Evolutionary conservation across 2,329 filamentous ascomycete genomes (phyloP), one percentile per base, ranked within the genome.

Genomic region (Bertia moriformis): DNA sequence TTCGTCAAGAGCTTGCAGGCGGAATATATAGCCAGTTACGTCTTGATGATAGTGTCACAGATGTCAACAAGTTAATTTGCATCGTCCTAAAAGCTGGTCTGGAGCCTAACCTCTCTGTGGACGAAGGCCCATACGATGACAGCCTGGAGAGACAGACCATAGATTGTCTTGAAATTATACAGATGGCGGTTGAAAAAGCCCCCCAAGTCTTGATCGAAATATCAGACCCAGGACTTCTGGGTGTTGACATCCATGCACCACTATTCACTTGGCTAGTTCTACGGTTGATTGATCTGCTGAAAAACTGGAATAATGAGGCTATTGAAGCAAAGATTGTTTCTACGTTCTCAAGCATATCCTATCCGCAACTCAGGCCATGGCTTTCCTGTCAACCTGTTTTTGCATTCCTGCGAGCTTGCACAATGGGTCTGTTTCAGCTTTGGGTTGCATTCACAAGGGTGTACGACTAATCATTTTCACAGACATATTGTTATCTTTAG

Each of bases 21-120:
- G 58, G 58, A 32, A 54, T 54, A 40, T 50, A 57, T 18, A 58
- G 52, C 27, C 55, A 59, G 37, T 39, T 56, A 20, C 56, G 54
- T 40, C 48, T 60, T 20, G 71, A 76, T 46, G 65, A 66, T 17
- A 67, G 71, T 48, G 52, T 67, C 30, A 59, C 65, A 15, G 65
- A 75, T 47, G 72, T 74, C 45, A 65, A 67, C 44, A 69, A 70
- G 43, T 60, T 78, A 29, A 65, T 79, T 42, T 67, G 62, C 44
- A 70, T 78, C 40, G 66, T 78, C 32, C 57, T 69, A n/a, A 69
- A 75, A 55, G 71, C 71, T 38, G 74, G 74, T 15, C 56, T 78
- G 14, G 66, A 70, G 42, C 56, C 32, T 12, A 14, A 57, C 13
- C 51, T 65, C 7, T 54, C 58, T 24, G 51, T 59, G 39, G 59